A percentile compares a stretch with the other conserved stretches of the same genome.
These are phyloP conservation scores for Raffaelea albimanens DNA, from an alignment of 2,329 filamentous ascomycete species.

Conservation along the genomic window DNA sequence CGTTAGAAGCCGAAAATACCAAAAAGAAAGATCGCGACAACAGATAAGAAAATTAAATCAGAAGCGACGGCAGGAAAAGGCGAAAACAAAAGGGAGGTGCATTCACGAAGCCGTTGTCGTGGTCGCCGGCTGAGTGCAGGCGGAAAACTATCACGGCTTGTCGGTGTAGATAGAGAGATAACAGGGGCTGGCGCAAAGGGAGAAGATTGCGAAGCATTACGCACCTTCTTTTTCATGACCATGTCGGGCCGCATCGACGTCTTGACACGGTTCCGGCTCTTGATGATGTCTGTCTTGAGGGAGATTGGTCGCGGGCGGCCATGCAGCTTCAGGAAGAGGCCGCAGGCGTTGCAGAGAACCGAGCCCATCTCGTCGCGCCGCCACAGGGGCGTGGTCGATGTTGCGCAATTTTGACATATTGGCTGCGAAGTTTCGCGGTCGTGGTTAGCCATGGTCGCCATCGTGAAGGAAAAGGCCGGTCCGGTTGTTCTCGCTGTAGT, in stretches of 20 bases:
- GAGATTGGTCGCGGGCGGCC: slow-evolving; percentile 88
- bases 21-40: background rate
- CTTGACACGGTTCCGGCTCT: slow-evolving; percentile 97
- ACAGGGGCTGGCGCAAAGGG: too few species aligned
- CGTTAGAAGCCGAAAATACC: too few species aligned
- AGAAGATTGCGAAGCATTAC: slow-evolving; percentile 10
- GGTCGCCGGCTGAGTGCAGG: too few species aligned
- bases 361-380: slow-evolving; percentile 91
- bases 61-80: too few species aligned
- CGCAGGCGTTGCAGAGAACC: slow-evolving; percentile 97
- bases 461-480: slow-evolving; percentile 9
- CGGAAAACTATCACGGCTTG: too few species aligned
- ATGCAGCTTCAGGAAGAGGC: slow-evolving; percentile 93
- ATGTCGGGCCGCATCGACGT: slow-evolving; percentile 63
- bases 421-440: slow-evolving; percentile 66
- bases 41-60: too few species aligned
- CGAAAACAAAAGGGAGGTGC: too few species aligned
- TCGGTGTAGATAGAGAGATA: too few species aligned
- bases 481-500: background rate
- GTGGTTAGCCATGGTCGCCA: slow-evolving; percentile 45
- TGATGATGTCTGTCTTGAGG: slow-evolving; percentile 98
- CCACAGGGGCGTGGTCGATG: slow-evolving; percentile 94
- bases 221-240: slow-evolving; percentile 75
- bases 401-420: slow-evolving; percentile 92
- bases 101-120: too few species aligned